Base-by-base conservation (phyloP, 148 eudicot genomes). In the Spergularia bocconei region DNA sequence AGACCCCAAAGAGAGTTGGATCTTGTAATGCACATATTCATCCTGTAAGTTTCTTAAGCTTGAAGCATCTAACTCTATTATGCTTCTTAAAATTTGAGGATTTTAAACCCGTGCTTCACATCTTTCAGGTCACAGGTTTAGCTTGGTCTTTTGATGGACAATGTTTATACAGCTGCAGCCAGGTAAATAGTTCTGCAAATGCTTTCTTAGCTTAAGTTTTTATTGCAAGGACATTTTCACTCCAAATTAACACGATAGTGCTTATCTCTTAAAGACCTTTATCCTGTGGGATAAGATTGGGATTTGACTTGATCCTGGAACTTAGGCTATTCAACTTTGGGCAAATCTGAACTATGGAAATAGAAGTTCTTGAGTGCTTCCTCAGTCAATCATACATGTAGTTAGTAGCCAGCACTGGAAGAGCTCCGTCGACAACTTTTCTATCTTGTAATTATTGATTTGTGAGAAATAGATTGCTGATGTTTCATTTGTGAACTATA, bases 141-240 rank as follows among this genome's bases (percentile, higher is more conserved):
- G 85, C 81, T 78, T 95, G 98, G 98, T 92, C 91, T 74, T 90
- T 92, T 80, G 91, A 84, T 79, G 98, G 98, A 52, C 77, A 76
- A 63, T 90, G 91, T 80, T 81, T 95, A 83, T 90, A 87, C 84
- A 95, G 97, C 81, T 87, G 96, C 84, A 87, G 97, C 81, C 93
- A 90, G 97, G 98, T 94, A 89, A 23, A 55, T 13, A 8, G 13
- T 17, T 54, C 69, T n/a, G 17, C 48, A 25, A 64, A 38, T 69
- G 25, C 69, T 9, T 44, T 41, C 44, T 41, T 60, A 23, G 25
- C 25, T 23, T 23, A 23, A 23, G 0, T 23, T 23, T 20, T 21
- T 29, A 48, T 68, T 44, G 16, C 53, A 29, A 41, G 58, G 25
- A 52, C 20, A 10, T 21, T 4, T 78, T 3, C 7, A 33, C 20